Evolutionary conservation across 805 yeast genomes (phyloP).

Genomic region (Starmerella powellii): DNA sequence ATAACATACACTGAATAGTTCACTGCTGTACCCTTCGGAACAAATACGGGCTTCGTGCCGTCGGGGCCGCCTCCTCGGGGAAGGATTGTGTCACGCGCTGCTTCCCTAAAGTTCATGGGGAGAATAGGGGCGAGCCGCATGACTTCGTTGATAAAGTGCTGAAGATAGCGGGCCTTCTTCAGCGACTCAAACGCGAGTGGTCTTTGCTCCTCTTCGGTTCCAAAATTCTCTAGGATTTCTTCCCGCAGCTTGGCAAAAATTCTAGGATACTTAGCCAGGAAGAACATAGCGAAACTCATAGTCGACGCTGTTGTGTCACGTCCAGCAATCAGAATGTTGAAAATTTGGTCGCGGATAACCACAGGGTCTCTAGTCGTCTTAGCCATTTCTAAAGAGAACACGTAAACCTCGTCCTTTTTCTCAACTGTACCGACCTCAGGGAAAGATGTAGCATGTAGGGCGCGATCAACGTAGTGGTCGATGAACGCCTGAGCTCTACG

Average conservation of each 20-base stretch:
- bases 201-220: neutral
- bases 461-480: conserved; percentile 32
- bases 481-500: conserved; percentile 28
- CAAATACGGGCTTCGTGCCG: conserved; percentile 29
- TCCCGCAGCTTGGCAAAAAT: conserved; percentile 30
- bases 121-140: conserved; percentile 38
- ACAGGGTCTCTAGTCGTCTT: conserved; percentile 36
- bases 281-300: conserved; percentile 33
- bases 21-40: conserved; percentile 33
- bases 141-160: conserved; percentile 34
- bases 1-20: conserved; percentile 31
- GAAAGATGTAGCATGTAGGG: conserved; percentile 22
- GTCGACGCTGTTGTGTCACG: conserved; percentile 41
- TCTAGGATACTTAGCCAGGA: conserved; percentile 33
- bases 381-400: conserved; percentile 36
- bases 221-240: conserved; percentile 3
- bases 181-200: conserved; percentile 32
- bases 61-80: conserved; percentile 39
- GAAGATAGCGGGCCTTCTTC: conserved; percentile 35
- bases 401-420: conserved; percentile 28
- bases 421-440: conserved; percentile 15
- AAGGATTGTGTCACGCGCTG: conserved; percentile 34
- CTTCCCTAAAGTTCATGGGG: conserved; percentile 35
- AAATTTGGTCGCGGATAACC: conserved; percentile 36
- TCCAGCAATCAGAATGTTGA: conserved; percentile 38